Conservation (phyloP, 768 basidiomycete species). For the Psilocybe tampanensis region DNA sequence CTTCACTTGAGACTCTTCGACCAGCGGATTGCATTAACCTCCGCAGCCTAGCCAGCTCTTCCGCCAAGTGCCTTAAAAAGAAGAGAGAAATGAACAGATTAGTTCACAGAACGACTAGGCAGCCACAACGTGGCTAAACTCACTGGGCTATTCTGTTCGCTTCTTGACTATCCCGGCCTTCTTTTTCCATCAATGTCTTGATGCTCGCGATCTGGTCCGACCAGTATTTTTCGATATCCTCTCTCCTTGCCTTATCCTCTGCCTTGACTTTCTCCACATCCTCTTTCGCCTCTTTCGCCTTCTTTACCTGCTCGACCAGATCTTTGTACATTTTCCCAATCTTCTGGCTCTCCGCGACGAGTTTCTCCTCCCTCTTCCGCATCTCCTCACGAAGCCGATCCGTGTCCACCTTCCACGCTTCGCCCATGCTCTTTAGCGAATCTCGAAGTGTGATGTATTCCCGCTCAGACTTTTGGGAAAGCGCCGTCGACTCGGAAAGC, state of each 20-base stretch:
- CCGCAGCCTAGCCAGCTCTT: slow-evolving; percentile 67
- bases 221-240: slow-evolving; percentile 66
- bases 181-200: slow-evolving; percentile 54
- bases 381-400: slow-evolving; percentile 76
- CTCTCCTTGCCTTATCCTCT: slow-evolving; percentile 49
- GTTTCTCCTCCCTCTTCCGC: slow-evolving; percentile 69
- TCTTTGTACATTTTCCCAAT: slow-evolving; percentile 70
- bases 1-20: slow-evolving; percentile 15
- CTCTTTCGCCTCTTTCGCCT: slow-evolving; percentile 44
- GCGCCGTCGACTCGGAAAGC: slow-evolving; percentile 71
- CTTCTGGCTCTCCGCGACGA: slow-evolving; percentile 67
- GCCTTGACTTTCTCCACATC: slow-evolving; percentile 52
- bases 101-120: neutral
- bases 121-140: neutral
- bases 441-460: slow-evolving; percentile 83
- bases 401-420: slow-evolving; percentile 75
- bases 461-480: slow-evolving; percentile 79
- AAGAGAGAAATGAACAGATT: neutral
- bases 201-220: slow-evolving; percentile 56
- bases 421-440: slow-evolving; percentile 70
- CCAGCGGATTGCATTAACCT: slow-evolving; percentile 67
- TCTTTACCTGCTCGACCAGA: slow-evolving; percentile 64
- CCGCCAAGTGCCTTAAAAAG: slow-evolving; percentile 48
- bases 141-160: slow-evolving; percentile 66
- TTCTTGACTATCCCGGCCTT: slow-evolving; percentile 54